These are phyloP conservation scores for Lentinula sp. DNA, from an alignment of 768 basidiomycete genomes.

Conservation along the genomic window DNA sequence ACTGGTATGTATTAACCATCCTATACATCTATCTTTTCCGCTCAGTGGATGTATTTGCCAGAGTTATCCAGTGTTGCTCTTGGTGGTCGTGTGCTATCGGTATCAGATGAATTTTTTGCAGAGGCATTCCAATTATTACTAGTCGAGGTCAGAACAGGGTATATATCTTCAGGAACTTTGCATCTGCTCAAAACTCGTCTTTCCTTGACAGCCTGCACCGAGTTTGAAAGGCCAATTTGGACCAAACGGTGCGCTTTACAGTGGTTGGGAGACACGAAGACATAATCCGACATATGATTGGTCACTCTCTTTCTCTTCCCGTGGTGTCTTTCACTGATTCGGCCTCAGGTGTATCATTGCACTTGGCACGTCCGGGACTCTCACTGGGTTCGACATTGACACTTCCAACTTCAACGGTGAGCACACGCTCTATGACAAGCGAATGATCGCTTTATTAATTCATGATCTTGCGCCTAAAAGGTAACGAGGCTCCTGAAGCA, in stretches of 20 bases:
- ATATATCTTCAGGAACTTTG: not conserved
- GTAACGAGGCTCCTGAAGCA: conserved; percentile 82
- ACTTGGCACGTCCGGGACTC: conserved; percentile 68
- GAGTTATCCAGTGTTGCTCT: conserved; percentile 87
- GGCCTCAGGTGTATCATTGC: conserved; percentile 77
- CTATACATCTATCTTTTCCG: not conserved
- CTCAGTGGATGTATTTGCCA: conserved; percentile 20
- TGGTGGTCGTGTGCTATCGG: conserved; percentile 66
- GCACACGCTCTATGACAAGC: conserved; percentile 1
- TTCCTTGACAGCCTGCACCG: conserved; percentile 58
- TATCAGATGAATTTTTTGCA: conserved; percentile 97
- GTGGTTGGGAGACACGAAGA: conserved; percentile 90
- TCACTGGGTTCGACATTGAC: conserved; percentile 89
- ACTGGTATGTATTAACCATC: conserved; percentile 36
- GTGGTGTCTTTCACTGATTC: not conserved
- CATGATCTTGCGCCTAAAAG: conserved; percentile 25
- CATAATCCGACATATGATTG: conserved; percentile 91
- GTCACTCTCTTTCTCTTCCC: conserved; percentile 28
- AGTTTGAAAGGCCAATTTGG: conserved; percentile 96
- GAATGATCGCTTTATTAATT: not conserved
- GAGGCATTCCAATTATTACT: conserved; percentile 77
- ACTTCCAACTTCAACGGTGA: conserved; percentile 91
- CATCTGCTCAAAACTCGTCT: not conserved
- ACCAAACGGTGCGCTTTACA: conserved; percentile 89
- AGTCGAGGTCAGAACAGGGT: conserved; percentile 17